Base-by-base conservation (phyloP, 2,329 filamentous ascomycete species). In the Pseudogymnoascus sp. region DNA sequence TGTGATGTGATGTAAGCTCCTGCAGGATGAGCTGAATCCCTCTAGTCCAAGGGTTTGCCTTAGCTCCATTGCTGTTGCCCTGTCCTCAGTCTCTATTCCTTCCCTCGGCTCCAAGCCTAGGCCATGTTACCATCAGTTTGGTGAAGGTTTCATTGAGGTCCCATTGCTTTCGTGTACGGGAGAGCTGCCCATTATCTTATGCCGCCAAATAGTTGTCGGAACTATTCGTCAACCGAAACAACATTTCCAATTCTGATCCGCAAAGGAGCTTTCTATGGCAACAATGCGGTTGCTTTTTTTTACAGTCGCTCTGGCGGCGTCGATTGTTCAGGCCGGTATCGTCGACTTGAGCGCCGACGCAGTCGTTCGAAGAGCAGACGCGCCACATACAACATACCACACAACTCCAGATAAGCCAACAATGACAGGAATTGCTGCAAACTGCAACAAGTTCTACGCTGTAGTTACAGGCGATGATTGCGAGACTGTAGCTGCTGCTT, bases 391-490 rank as follows among this genome's bases (percentile, higher is more conserved):
- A 31, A 42, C 60, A 31, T 61, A 47, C 23, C 37, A 42, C n/a
- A 44, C 35, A 18, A 61, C 60, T 14, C 21, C 60, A 47, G 37
- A 61, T 14, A 47, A 61, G 40, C 65, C 69, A 14, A 68, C 69
- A 25, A 64, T 67, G 61, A 67, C 68, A 25, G 68, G 66, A 8
- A 65, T 64, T 11, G 59, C 53, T 21, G 11, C 44, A 21, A 62
- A 50, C 35, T 67, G 66, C 38, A 61, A 65, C 40, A 38, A 60
- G 38, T 64, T 61, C 37, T 61, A 61, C 18, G 60, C 47, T 61
- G 62, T 70, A 56, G 59, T 59, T 16, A 25, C 37, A 12, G 69
- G 67, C 59, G 69, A 70, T 18, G 50, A 44, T n/a, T 70, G 69
- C 65, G 23, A 56, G n/a, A 63, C 64, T 8, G 64, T 69, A 11